phyloP scores from a whole-genome alignment of 73 alveolate genomes.

The Paramecium primaurelia region DNA sequence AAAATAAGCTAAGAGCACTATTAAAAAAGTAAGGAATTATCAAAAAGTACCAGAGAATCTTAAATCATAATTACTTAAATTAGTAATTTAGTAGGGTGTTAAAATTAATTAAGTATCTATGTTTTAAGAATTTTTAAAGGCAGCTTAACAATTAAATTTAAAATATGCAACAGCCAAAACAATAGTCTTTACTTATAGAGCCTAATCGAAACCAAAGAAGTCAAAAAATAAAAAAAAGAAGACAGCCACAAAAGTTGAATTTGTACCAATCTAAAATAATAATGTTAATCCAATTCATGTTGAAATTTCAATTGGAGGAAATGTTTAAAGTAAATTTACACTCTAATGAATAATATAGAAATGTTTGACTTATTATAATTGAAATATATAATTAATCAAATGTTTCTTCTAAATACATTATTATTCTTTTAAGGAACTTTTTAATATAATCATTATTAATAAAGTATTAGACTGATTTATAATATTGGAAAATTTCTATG shows the following conservation, averaged over 20 bases:
- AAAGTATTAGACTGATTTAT: neutral
- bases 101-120: neutral
- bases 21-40: constrained; percentile 21
- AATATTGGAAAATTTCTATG: neutral
- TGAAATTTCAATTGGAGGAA: constrained; percentile 32
- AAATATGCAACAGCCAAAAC: constrained; percentile 52
- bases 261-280: neutral
- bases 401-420: neutral
- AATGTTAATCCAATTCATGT: neutral
- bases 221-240: constrained; percentile 40
- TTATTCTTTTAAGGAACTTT: too few species aligned
- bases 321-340: neutral
- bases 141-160: constrained; percentile 22
- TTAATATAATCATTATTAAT: too few species aligned
- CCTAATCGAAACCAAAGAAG: constrained; percentile 21
- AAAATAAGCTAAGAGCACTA: neutral
- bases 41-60: constrained; percentile 32
- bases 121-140: neutral
- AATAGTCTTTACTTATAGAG: constrained; percentile 25
- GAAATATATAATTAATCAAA: neutral
- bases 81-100: constrained; percentile 23
- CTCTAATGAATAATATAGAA: neutral
- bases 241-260: neutral
- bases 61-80: neutral
- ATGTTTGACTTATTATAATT: neutral